Percentiles rank a stretch among this genome's conserved stretches.
Conservation (phyloP, 2,329 filamentous ascomycete species). For the Fusarium agapanthi region DNA sequence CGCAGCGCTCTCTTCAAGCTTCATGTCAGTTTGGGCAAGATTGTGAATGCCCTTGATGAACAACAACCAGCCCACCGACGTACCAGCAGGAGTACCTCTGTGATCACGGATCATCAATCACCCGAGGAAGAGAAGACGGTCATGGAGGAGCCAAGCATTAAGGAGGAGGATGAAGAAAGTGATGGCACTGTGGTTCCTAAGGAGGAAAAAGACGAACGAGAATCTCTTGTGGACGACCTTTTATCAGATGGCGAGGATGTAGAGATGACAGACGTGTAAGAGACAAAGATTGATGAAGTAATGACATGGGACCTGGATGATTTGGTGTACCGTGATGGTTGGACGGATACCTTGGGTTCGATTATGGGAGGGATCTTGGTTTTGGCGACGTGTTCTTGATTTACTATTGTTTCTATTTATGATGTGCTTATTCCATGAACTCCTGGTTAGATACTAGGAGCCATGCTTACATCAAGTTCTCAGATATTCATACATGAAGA, state of each 20-base stretch:
- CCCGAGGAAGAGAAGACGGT: slow-evolving; percentile 53
- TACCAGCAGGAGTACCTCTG: slow-evolving; percentile 57
- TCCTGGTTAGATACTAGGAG: not conserved
- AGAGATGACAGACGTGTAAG: slow-evolving; percentile 43
- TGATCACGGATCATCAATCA: slow-evolving; percentile 43
- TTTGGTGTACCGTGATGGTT: slow-evolving; percentile 18
- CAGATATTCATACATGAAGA: slow-evolving; percentile 2
- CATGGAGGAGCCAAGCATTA: slow-evolving; percentile 55
- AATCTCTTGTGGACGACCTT: slow-evolving; percentile 52
- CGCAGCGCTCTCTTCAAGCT: slow-evolving; percentile 74
- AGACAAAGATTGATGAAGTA: slow-evolving; percentile 29
- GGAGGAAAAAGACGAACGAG: slow-evolving; percentile 46
- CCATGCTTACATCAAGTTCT: not conserved
- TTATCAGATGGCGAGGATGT: slow-evolving; percentile 53
- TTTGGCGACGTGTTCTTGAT: slow-evolving; percentile 25
- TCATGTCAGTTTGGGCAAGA: slow-evolving; percentile 72
- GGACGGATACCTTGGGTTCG: slow-evolving; percentile 13
- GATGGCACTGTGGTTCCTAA: slow-evolving; percentile 46
- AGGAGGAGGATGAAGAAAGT: slow-evolving; percentile 58
- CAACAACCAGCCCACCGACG: slow-evolving; percentile 49
- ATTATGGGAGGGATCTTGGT: slow-evolving; percentile 10
- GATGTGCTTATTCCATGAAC: slow-evolving; percentile 1
- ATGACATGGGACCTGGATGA: slow-evolving; percentile 36
- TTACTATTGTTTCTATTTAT: slow-evolving; percentile 18
- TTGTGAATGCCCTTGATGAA: slow-evolving; percentile 68